These are phyloP conservation scores for Fraxinus platypoda DNA, from an alignment of 305 asterid species.

Conservation along the genomic window DNA sequence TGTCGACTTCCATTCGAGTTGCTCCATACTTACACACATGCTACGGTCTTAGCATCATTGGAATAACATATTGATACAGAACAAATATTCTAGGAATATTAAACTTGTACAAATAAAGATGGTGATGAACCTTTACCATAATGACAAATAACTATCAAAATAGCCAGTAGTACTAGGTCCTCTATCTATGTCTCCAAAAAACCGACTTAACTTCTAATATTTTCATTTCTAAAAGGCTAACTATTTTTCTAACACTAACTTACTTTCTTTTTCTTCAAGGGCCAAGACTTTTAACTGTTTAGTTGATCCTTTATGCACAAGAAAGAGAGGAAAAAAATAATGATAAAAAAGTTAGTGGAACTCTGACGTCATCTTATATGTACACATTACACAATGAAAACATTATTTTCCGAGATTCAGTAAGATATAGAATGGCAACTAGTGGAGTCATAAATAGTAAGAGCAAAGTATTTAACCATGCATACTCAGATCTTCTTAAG, in stretches of 20 bases:
- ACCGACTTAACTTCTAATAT: background rate
- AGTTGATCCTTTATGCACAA: background rate
- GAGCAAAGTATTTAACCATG: background rate
- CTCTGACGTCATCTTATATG: background rate
- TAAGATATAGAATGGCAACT: background rate
- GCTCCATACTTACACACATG: constrained; percentile 69
- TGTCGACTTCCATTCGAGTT: constrained; percentile 74
- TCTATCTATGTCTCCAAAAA: background rate
- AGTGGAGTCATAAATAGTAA: too few species aligned
- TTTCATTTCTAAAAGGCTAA: background rate
- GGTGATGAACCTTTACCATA: background rate
- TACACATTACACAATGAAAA: background rate
- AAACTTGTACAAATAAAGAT: background rate
- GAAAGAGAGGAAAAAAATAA: background rate
- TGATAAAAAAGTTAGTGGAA: background rate
- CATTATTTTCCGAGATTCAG: background rate
- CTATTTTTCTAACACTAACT: background rate
- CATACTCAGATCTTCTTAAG: background rate
- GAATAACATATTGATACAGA: constrained; percentile 10
- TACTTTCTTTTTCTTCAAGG: background rate
- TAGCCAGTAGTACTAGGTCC: background rate
- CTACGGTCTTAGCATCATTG: constrained; percentile 31
- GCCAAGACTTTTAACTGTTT: background rate
- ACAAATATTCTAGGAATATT: background rate
- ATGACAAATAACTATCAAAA: background rate